Evolutionary conservation across 257 asterid species (phyloP).

Genomic region (Thymus mandschuricus): DNA sequence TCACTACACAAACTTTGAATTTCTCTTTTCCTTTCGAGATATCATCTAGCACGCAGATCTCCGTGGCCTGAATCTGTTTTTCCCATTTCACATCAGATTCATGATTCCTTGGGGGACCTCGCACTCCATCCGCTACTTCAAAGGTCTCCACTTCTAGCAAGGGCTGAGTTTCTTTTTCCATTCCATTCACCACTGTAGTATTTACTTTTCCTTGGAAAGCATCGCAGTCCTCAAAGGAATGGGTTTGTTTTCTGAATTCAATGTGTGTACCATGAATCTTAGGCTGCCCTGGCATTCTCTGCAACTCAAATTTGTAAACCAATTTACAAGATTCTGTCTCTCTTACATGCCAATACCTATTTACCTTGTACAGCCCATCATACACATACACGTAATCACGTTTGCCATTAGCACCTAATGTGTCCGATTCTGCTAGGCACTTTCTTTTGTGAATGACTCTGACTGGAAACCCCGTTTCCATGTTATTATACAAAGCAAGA

Average conservation of each 20-base stretch:
- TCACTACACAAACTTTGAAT: slow-evolving; percentile 58
- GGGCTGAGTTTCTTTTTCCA: not conserved
- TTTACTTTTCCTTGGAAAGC: slow-evolving; percentile 55
- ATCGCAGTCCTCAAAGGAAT: slow-evolving; percentile 34
- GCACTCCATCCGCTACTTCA: not conserved
- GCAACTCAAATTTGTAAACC: slow-evolving; percentile 68
- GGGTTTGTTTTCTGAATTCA: slow-evolving; percentile 6
- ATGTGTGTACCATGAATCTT: not conserved
- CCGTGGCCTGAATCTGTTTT: not conserved
- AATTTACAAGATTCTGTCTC: slow-evolving; percentile 44
- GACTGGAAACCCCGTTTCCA: slow-evolving; percentile 48
- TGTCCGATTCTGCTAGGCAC: slow-evolving; percentile 15
- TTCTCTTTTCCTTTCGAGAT: slow-evolving; percentile 63
- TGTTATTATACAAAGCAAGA: slow-evolving; percentile 65
- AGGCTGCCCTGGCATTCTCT: slow-evolving; percentile 56
- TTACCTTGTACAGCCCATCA: slow-evolving; percentile 67
- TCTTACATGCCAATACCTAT: slow-evolving; percentile 40
- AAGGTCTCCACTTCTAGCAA: not conserved
- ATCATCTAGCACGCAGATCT: slow-evolving; percentile 41
- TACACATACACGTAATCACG: slow-evolving; percentile 47
- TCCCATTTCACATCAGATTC: not conserved
- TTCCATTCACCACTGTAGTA: slow-evolving; percentile 50
- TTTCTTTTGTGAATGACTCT: slow-evolving; percentile 64
- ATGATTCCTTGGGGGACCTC: slow-evolving; percentile 42
- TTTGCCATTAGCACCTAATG: slow-evolving; percentile 5